These are phyloP conservation scores for Boletus sp. DNA, from an alignment of 768 basidiomycete species.

Conservation along the genomic window DNA sequence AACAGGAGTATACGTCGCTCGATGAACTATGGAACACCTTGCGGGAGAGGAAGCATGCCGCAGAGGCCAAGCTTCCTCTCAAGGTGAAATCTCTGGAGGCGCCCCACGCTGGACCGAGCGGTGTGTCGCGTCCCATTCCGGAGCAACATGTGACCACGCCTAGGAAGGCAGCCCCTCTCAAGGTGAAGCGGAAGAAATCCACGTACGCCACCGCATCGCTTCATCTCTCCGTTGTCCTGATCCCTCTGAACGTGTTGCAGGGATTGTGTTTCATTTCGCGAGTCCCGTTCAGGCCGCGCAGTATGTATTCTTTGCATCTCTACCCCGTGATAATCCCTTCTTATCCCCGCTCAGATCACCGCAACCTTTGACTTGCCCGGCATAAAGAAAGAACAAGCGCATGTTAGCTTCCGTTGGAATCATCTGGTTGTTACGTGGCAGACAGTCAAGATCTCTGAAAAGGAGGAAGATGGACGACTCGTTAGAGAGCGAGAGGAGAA, in stretches of 20 bases:
- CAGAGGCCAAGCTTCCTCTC: constrained; percentile 63
- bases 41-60: constrained; percentile 59
- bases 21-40: constrained; percentile 66
- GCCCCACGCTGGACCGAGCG: constrained; percentile 21
- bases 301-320: constrained; percentile 29
- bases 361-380: constrained; percentile 70
- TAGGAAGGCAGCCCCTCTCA: constrained; percentile 34
- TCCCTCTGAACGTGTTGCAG: constrained; percentile 15
- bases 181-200: constrained; percentile 58
- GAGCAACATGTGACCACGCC: constrained; percentile 23
- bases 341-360: constrained; percentile 44
- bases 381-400: constrained; percentile 68
- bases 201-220: constrained; percentile 45
- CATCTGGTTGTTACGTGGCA: constrained; percentile 67
- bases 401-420: constrained; percentile 66
- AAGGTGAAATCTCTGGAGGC: constrained; percentile 68
- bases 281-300: constrained; percentile 64
- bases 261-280: constrained; percentile 61
- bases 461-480: constrained; percentile 56
- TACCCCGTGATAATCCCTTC: constrained; percentile 11
- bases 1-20: constrained; percentile 35
- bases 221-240: constrained; percentile 13
- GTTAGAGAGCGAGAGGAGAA: constrained; percentile 62
- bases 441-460: constrained; percentile 55
- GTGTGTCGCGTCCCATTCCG: constrained; percentile 20